Evolutionary conservation across 1,139 yeast species (phyloP).

Genomic region (Candida freyschussii): DNA sequence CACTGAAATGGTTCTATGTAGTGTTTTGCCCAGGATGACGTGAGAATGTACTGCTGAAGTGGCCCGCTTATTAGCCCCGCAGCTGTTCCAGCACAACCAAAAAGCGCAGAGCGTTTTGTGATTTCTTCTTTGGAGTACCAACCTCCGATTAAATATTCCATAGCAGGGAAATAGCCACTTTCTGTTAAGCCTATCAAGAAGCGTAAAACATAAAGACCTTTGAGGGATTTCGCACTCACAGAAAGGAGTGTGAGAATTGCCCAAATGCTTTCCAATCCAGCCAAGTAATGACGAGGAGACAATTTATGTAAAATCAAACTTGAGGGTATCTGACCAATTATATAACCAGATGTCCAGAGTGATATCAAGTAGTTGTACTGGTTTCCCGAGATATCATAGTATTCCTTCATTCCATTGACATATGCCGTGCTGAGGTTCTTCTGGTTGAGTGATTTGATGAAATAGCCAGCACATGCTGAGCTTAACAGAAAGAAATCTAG

Average conservation of each 20-base stretch:
- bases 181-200: slow-evolving; percentile 33
- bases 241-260: slow-evolving; percentile 12
- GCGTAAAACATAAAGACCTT: slow-evolving; percentile 28
- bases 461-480: slow-evolving; percentile 9
- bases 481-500: slow-evolving; percentile 10
- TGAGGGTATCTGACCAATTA: slow-evolving; percentile 49
- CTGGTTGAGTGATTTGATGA: slow-evolving; percentile 34
- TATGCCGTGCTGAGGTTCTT: slow-evolving; percentile 44
- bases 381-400: slow-evolving; percentile 41
- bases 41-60: slow-evolving; percentile 30
- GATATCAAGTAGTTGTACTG: slow-evolving; percentile 27
- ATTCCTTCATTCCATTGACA: slow-evolving; percentile 35
- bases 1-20: slow-evolving; percentile 43
- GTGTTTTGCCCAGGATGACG: slow-evolving; percentile 30
- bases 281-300: slow-evolving; percentile 18
- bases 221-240: slow-evolving; percentile 10
- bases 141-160: slow-evolving; percentile 27
- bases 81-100: slow-evolving; percentile 5
- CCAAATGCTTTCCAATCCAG: slow-evolving; percentile 13
- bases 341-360: slow-evolving; percentile 32
- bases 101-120: slow-evolving; percentile 23
- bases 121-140: slow-evolving; percentile 28
- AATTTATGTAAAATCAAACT: slow-evolving; percentile 26
- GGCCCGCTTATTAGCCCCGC: slow-evolving; percentile 31
- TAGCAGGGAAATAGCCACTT: slow-evolving; percentile 27